Base-by-base conservation (phyloP, 345 rosid species). In the Turritis glabra region DNA sequence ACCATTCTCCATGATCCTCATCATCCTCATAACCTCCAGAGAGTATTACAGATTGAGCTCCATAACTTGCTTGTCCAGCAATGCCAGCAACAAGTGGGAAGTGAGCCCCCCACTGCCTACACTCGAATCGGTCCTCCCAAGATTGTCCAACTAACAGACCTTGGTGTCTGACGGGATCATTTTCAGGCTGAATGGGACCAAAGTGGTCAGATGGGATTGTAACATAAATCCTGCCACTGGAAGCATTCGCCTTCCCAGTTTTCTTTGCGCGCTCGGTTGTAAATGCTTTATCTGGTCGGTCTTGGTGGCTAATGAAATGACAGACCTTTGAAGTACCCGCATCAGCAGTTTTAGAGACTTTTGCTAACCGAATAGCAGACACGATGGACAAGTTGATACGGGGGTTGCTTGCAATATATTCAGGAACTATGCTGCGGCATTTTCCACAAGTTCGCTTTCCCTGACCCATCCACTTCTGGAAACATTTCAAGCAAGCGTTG, bases 1-100 rank as follows among this genome's bases (percentile, higher is more conserved):
- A 71, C 80, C 80, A 77, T 29, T 77, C 80, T 21, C 98, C 97
- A 48, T 90, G 98, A 37, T 93, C 97, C 60, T 93, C 96, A 3
- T 93, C 93, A 15, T 93, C 97, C 26, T 68, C 52, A 69, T 90
- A 90, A 19, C 97, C 96, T 60, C 96, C 96, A 17, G 95, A 89
- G 19, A 90, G 85, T 1, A 84, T 89, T 18, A 93, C 93, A 0
- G 95, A 93, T 62, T 90, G 97, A 18, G 97, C 82, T 41, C 96
- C 98, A 80, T 84, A 58, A 1, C 19, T 33, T 3, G 93, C 66
- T 65, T 93, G 93, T 6, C 97, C 97, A 54, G 93, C 90, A 73
- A 89, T 89, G 7, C 97, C 95, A 11, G 89, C 80, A 55, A 90
- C 84, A 64, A 82, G 93, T 17, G 88, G 91, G 64, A 82, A 74